phyloP scores from a whole-genome alignment of 441 rosid genomes.

The Erodium moschatum region DNA sequence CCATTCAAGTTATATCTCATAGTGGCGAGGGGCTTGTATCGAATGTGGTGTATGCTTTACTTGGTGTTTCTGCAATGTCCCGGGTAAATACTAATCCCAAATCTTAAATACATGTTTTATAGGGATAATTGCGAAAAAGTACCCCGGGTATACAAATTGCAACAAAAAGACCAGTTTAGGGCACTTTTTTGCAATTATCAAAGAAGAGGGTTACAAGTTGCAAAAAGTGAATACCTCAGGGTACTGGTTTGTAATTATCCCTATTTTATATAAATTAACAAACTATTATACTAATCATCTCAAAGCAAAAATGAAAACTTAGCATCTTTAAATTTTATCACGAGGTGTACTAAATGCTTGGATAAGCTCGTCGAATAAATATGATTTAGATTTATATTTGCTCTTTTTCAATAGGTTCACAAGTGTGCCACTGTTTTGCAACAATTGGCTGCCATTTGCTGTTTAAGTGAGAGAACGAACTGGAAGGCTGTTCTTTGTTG shows the following conservation, averaged over 20 bases:
- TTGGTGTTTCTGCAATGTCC: slow-evolving; percentile 96
- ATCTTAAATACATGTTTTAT: background rate
- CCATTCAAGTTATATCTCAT: slow-evolving; percentile 66
- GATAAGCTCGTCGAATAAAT: background rate
- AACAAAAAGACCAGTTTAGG: no score
- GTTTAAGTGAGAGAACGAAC: slow-evolving; percentile 62
- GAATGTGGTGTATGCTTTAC: slow-evolving; percentile 80
- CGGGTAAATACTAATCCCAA: slow-evolving; percentile 47
- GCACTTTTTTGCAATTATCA: no score
- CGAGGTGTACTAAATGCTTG: background rate
- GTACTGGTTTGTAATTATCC: no score
- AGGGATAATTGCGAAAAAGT: no score
- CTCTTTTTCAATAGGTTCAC: slow-evolving; percentile 48
- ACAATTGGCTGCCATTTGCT: slow-evolving; percentile 84
- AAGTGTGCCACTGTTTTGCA: slow-evolving; percentile 87
- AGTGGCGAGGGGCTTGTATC: slow-evolving; percentile 93
- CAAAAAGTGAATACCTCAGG: no score
- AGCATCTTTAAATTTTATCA: background rate
- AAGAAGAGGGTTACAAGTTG: no score
- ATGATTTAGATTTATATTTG: slow-evolving; percentile 12
- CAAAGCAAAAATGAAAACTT: background rate
- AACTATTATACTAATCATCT: background rate
- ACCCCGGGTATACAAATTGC: no score
- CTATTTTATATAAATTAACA: no score
- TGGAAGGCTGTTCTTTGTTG: slow-evolving; percentile 72